phyloP scores from a whole-genome alignment of 1,284 basidiomycete genomes.

The Irpex rosettiformis region DNA sequence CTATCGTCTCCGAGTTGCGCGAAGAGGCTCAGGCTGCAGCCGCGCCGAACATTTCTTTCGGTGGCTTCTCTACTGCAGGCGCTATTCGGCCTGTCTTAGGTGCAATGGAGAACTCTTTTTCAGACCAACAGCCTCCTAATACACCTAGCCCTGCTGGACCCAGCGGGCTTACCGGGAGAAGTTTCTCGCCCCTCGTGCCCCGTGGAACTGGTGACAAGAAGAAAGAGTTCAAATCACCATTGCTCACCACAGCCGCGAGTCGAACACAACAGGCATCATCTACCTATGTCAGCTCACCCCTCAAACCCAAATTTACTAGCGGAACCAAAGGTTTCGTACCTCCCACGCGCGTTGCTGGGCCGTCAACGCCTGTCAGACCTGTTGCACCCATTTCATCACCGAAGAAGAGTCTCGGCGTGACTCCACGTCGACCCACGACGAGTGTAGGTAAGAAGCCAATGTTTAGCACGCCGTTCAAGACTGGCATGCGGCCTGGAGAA shows the following conservation, averaged over 20 bases:
- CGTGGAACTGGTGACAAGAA: conserved; percentile 22
- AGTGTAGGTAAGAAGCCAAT: conserved; percentile 26
- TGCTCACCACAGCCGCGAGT: conserved; percentile 24
- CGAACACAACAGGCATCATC: conserved; percentile 12
- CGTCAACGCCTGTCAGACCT: conserved; percentile 24
- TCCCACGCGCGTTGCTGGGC: conserved; percentile 14
- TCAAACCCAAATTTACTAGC: conserved; percentile 24
- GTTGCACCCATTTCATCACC: conserved; percentile 31
- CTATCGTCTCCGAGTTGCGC: not conserved
- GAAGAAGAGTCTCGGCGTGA: conserved; percentile 31
- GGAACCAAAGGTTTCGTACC: conserved; percentile 3
- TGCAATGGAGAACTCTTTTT: conserved; percentile 35
- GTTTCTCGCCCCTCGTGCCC: conserved; percentile 8
- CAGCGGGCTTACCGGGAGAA: conserved; percentile 23
- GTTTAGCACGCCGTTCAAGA: conserved; percentile 73
- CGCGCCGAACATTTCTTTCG: not conserved
- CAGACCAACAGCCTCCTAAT: conserved; percentile 19
- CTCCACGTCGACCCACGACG: conserved; percentile 24
- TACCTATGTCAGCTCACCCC: conserved; percentile 27
- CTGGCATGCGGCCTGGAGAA: conserved; percentile 52
- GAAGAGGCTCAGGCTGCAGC: too few relatives aligned
- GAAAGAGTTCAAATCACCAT: conserved; percentile 58
- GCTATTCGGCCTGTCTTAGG: conserved; percentile 35
- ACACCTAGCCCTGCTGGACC: conserved; percentile 21
- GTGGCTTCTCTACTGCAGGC: conserved; percentile 4